Evolutionary conservation across 306 rosid genomes (phyloP).

Genomic region (Nissolia schottii): DNA sequence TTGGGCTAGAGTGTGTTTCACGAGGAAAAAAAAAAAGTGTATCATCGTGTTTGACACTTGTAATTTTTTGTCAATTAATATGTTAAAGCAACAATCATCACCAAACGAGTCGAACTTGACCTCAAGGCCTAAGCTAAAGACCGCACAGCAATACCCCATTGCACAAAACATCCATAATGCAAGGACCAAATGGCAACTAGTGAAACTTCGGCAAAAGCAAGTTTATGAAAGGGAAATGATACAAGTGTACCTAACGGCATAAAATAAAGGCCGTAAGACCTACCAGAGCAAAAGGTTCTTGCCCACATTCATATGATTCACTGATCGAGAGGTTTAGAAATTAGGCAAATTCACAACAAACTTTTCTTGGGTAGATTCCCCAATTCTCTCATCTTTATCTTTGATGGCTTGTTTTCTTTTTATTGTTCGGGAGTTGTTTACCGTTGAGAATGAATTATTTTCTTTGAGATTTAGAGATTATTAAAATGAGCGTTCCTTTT

Average conservation of each 20-base stretch:
- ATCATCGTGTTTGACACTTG: neutral
- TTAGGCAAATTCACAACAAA: slow-evolving; percentile 17
- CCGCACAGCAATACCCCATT: neutral
- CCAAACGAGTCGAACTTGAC: neutral
- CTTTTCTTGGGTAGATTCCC: neutral
- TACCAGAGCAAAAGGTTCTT: neutral
- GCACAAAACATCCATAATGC: neutral
- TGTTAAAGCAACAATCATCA: slow-evolving; percentile 9
- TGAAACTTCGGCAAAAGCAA: neutral
- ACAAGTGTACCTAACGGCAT: neutral
- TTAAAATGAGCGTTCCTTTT: too few species aligned
- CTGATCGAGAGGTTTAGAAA: slow-evolving; percentile 6
- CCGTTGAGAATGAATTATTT: too few species aligned
- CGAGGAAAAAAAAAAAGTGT: neutral
- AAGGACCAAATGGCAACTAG: slow-evolving; percentile 10
- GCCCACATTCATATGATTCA: neutral
- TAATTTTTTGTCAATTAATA: neutral
- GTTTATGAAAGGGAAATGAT: neutral
- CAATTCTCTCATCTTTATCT: slow-evolving; percentile 2
- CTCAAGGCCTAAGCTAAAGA: neutral
- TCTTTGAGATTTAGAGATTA: too few species aligned
- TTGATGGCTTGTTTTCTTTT: slow-evolving; percentile 4
- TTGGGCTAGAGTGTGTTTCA: neutral
- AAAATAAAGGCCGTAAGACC: slow-evolving; percentile 11
- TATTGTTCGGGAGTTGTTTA: too few species aligned